Conservation (phyloP, 2,329 filamentous ascomycete genomes). For the Fusarium illudens region DNA sequence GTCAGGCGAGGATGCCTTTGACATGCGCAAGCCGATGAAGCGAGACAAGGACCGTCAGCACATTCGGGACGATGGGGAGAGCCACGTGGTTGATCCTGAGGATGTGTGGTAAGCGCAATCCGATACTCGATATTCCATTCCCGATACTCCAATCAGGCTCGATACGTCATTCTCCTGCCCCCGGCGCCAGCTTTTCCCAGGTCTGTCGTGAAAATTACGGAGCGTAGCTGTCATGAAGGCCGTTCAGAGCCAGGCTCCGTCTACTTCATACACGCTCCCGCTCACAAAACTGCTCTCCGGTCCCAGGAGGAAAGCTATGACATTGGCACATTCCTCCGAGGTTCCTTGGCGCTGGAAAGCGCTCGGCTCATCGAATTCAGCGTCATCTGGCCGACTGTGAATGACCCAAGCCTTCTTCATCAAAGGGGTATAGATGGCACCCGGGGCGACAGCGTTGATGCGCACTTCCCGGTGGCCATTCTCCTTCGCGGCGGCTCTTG, state of each 20-base stretch:
- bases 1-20: conserved; percentile 85
- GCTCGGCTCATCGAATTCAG: conserved; percentile 53
- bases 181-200: neutral
- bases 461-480: conserved; percentile 54
- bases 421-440: conserved; percentile 59
- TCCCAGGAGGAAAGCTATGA: conserved; percentile 49
- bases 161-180: neutral
- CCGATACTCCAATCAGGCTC: conserved; percentile 54
- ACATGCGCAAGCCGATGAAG: conserved; percentile 93
- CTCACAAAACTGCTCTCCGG: conserved; percentile 49
- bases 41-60: conserved; percentile 80
- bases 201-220: neutral
- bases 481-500: conserved; percentile 50
- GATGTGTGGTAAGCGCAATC: conserved; percentile 76
- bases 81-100: conserved; percentile 78
- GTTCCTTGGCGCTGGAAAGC: conserved; percentile 56
- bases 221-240: neutral
- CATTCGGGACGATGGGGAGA: conserved; percentile 81
- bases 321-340: conserved; percentile 48
- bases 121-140: conserved; percentile 3
- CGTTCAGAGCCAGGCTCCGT: conserved; percentile 53
- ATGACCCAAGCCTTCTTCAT: conserved; percentile 55
- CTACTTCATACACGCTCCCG: conserved; percentile 54
- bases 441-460: conserved; percentile 58
- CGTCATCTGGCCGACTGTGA: conserved; percentile 46